Base-by-base conservation (phyloP, 129 eudicot species). In the Arctium lappa region DNA sequence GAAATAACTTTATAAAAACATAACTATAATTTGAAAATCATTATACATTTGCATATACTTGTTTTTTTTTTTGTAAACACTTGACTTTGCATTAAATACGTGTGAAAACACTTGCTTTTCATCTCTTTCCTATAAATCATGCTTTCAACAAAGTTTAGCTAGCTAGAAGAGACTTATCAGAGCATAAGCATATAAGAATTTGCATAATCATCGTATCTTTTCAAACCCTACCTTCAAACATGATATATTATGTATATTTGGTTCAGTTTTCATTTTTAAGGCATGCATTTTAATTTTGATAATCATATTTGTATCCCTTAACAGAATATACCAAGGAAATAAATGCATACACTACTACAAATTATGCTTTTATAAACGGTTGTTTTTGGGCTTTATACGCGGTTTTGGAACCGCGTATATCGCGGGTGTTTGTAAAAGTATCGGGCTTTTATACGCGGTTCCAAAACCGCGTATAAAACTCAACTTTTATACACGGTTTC, bases 41-140 rank as follows among this genome's bases (percentile, higher is more conserved):
- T 40, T 40, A 9, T 40, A 40, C 10, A 40, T 40, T 40, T 40
- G 10, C 2, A 0, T 40, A 8, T 0, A 40, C 11, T 40, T 40
- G 37, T 0, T 6, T 40, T 40, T 40, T 40, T 22, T 22, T 22
- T 22, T 40, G 8, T 40, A 8, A 46, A 46, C 50, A 44, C 50
- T 10, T 1, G 56, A 46, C 56, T 46, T 46, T 11, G 56, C 13
- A 46, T 46, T 46, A 2, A 46, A 12, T 11, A 9, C 2, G 13
- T 11, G 2, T 1, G 13, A 46, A 46, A 46, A 1, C 2, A 73
- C 79, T 95, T 74, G 95, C 27, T 22, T 22, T 22, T 8, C 15
- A 11, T 46, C 56, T 46, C 56, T 46, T 46, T 46, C 4, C 56
- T 46, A 1, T 46, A 46, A 46, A 46, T 0, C 13, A 11, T 46